Evolutionary conservation across 768 basidiomycete genomes (phyloP).

Genomic region (Asterophora parasitica): DNA sequence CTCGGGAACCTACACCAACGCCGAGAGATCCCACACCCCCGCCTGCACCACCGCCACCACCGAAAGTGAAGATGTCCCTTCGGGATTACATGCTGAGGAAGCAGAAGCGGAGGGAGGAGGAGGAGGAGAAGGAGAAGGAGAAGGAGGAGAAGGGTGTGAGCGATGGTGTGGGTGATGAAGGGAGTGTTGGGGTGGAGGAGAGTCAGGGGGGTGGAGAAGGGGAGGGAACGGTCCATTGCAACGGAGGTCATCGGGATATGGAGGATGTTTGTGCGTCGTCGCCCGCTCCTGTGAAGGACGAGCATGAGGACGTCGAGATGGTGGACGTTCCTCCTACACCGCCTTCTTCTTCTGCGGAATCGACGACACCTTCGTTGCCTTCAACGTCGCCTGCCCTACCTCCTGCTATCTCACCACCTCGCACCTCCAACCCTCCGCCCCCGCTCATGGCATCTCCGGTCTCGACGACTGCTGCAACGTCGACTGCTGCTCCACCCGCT

Average conservation of each 20-base stretch:
- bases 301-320: conserved; percentile 8
- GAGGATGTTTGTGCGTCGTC: too few relatives aligned
- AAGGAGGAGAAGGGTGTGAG: neutral
- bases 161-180: too few relatives aligned
- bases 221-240: too few relatives aligned
- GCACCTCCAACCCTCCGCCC: too few relatives aligned
- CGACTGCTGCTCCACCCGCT: too few relatives aligned
- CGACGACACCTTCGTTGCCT: too few relatives aligned
- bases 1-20: neutral
- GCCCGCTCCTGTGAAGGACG: neutral
- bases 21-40: conserved; percentile 12
- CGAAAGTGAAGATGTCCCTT: conserved; percentile 54
- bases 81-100: conserved; percentile 54
- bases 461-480: too few relatives aligned
- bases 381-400: too few relatives aligned
- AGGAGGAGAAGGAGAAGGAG: conserved; percentile 21
- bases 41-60: conserved; percentile 29
- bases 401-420: too few relatives aligned
- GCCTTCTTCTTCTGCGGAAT: neutral
- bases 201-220: neutral
- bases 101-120: conserved; percentile 50
- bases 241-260: too few relatives aligned
- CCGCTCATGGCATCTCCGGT: too few relatives aligned
- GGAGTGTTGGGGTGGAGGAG: too few relatives aligned
- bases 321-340: neutral